These are phyloP conservation scores for Brassica cretica DNA, from an alignment of 345 rosid genomes.

Conservation along the genomic window DNA sequence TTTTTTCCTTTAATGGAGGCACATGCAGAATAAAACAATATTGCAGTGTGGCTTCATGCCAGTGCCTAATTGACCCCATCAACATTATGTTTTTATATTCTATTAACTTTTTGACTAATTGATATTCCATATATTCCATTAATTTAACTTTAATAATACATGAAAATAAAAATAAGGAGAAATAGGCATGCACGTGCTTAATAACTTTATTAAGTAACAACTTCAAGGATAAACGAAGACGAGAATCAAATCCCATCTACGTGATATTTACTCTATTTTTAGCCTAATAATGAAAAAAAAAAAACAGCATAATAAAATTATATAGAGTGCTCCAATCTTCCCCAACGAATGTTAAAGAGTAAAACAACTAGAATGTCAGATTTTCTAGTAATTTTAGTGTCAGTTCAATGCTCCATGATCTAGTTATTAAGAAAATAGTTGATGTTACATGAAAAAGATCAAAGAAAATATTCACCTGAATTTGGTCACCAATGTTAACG, in stretches of 20 bases:
- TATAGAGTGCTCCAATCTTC: not conserved
- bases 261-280: slow-evolving; percentile 15
- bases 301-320: not conserved
- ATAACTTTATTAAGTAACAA: not conserved
- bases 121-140: not conserved
- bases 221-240: not conserved
- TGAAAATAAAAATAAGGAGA: not conserved
- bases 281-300: not conserved
- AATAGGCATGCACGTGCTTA: slow-evolving; percentile 30
- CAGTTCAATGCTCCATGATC: not conserved
- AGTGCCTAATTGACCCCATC: not conserved
- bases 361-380: not conserved
- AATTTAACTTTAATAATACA: not conserved
- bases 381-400: not conserved
- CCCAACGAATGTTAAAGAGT: not conserved
- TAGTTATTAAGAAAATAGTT: not conserved
- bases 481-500: slow-evolving; percentile 88
- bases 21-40: slow-evolving; percentile 26
- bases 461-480: slow-evolving; percentile 56
- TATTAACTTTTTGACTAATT: too few relatives aligned
- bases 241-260: slow-evolving; percentile 23
- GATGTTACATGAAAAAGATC: not conserved
- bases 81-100: slow-evolving; percentile 7
- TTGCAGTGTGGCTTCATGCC: slow-evolving; percentile 25
- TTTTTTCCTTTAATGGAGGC: slow-evolving; percentile 29